Conservation (phyloP, 2,329 filamentous ascomycete species). For the Dactylonectria estremocensis region DNA sequence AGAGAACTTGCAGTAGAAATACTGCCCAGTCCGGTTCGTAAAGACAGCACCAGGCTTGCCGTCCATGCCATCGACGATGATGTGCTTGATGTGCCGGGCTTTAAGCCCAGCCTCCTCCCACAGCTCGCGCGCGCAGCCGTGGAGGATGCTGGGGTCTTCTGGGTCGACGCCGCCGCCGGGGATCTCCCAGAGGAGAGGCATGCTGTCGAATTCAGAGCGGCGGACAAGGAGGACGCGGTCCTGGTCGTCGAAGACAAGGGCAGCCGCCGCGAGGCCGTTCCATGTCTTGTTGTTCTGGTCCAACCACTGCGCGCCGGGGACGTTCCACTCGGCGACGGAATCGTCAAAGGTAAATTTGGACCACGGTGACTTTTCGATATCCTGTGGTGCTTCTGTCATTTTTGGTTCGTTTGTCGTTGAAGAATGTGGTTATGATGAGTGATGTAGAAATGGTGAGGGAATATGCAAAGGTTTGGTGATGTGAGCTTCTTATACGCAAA, state of each 20-base stretch:
- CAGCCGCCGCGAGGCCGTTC: conserved; percentile 52
- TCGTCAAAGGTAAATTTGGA: conserved; percentile 45
- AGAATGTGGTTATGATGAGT: background rate
- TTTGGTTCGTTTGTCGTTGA: background rate
- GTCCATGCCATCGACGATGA: conserved; percentile 48
- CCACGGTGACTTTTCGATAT: conserved; percentile 5
- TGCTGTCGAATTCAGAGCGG: conserved; percentile 61
- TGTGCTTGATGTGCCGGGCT: conserved; percentile 47
- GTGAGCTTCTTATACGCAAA: background rate
- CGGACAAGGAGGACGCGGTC: conserved; percentile 62
- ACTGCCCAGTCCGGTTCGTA: conserved; percentile 52
- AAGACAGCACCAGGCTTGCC: conserved; percentile 49
- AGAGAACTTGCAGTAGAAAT: conserved; percentile 51
- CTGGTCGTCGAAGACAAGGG: conserved; percentile 54
- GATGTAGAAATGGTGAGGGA: conserved; percentile 13
- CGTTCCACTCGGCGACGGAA: conserved; percentile 43
- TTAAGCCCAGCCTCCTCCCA: conserved; percentile 63
- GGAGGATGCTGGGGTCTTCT: conserved; percentile 58
- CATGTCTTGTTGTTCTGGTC: conserved; percentile 44
- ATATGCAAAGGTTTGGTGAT: conserved; percentile 10
- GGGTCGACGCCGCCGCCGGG: conserved; percentile 65
- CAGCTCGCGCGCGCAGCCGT: conserved; percentile 63
- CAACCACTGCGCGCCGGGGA: conserved; percentile 47
- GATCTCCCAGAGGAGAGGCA: conserved; percentile 64
- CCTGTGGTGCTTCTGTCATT: conserved; percentile 30